Conservation (phyloP, 2,329 filamentous ascomycete genomes). For the Septoria petroselini region DNA sequence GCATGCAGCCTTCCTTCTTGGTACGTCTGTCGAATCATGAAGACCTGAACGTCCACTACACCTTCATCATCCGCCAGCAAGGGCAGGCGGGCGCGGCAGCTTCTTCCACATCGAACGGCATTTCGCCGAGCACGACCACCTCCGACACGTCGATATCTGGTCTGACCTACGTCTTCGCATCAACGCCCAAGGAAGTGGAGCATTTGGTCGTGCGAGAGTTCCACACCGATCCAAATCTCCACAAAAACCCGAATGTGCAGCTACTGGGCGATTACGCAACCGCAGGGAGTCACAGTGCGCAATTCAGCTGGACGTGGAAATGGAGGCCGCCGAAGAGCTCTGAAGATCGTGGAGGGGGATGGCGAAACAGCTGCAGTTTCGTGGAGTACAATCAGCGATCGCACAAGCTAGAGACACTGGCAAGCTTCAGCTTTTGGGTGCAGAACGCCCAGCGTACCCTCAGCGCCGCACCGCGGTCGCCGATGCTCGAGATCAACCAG, state of each 20-base stretch:
- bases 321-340: slow-evolving; percentile 82
- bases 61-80: slow-evolving; percentile 68
- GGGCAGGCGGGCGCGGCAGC: slow-evolving; percentile 40
- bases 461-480: slow-evolving; percentile 54
- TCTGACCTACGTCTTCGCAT: slow-evolving; percentile 87
- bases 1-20: slow-evolving; percentile 66
- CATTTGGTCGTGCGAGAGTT: slow-evolving; percentile 94
- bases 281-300: slow-evolving; percentile 74
- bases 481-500: slow-evolving; percentile 56
- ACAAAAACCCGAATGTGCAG: slow-evolving; percentile 95
- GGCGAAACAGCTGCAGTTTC: slow-evolving; percentile 95
- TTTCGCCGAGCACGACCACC: slow-evolving; percentile 19
- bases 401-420: slow-evolving; percentile 81
- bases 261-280: slow-evolving; percentile 91
- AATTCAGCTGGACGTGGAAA: slow-evolving; percentile 95
- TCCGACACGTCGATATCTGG: slow-evolving; percentile 78
- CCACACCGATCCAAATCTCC: slow-evolving; percentile 92
- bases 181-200: slow-evolving; percentile 81
- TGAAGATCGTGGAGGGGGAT: slow-evolving; percentile 85
- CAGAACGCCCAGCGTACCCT: slow-evolving; percentile 54
- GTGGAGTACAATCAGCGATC: slow-evolving; percentile 95
- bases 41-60: slow-evolving; percentile 89
- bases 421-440: slow-evolving; percentile 94
- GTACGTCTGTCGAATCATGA: slow-evolving; percentile 87
- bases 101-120: slow-evolving; percentile 13